Evolutionary conservation across 257 asterid species (phyloP), one percentile per base, ranked within the genome.

Genomic region (Galeopsis tetrahit): DNA sequence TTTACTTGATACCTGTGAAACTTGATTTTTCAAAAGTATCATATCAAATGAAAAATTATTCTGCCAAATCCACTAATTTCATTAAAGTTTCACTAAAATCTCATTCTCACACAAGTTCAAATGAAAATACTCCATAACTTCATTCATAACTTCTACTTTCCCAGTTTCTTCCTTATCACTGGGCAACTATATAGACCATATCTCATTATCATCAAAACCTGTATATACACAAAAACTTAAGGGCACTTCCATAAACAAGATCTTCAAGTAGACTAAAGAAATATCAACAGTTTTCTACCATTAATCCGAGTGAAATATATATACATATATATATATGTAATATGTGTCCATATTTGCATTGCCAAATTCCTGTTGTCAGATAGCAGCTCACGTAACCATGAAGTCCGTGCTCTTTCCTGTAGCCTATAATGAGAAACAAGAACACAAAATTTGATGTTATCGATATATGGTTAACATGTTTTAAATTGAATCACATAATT

Each of bases 381-480:
- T 51, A 35, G 17, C 40, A 53, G 52, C 65, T 84, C 82, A 84
- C 7, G 31, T 43, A 15, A 76, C 60, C 76, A 17, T 48, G 66
- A 84, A 78, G 42, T 74, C 76, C 35, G 55, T 43, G 62, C 79
- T 42, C 75, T 63, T 76, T 71, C 84, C 84, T 10, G 82, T 60
- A 39, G 80, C 82, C 88, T 81, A 78, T 39, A 56, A 43, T 66
- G 52, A 68, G 70, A 59, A 72, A 63, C 35, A 33, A 64, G 39
- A 51, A 35, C 49, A 15, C 15, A 7, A 11, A 66, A 9, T 32
- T 10, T 32, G 3, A 21, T 48, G 2, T 36, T 4, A 13, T 5
- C 2, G 44, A 59, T 13, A 40, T 10, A 40, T 7, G 28, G 11
- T 17, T 35, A 31, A 48, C 4, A 32, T 66, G 28, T 64, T 8